These are phyloP conservation scores for Vanilla planifolia DNA, from an alignment of 106 monocot genomes.

Conservation along the genomic window DNA sequence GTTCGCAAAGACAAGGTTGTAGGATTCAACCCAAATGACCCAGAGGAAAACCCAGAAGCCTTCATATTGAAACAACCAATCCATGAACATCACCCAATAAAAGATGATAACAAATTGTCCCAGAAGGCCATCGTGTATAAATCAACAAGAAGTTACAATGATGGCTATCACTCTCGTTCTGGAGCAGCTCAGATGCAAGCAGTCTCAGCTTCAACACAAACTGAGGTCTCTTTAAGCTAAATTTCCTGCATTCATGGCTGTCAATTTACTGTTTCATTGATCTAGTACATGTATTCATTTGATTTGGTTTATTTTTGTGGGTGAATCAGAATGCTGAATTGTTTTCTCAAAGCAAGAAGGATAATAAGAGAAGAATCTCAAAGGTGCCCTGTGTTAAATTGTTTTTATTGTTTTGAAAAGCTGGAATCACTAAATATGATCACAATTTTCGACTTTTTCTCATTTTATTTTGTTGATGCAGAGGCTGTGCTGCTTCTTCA, in stretches of 20 bases:
- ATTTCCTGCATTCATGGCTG: too few species aligned
- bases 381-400: background rate
- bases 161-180: too few species aligned
- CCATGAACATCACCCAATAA: background rate
- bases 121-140: slow-evolving; percentile 21
- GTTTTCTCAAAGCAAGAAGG: background rate
- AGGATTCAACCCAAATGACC: slow-evolving; percentile 34
- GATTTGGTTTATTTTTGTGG: too few species aligned
- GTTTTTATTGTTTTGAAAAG: background rate
- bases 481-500: background rate
- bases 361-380: background rate
- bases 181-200: slow-evolving; percentile 6
- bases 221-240: too few species aligned
- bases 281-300: too few species aligned
- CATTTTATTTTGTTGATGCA: background rate
- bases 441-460: background rate
- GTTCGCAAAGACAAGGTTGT: slow-evolving; percentile 14
- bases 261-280: too few species aligned
- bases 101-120: background rate
- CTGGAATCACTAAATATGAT: background rate
- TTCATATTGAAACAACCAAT: background rate
- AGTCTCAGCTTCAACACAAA: slow-evolving; percentile 5
- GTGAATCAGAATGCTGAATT: too few species aligned
- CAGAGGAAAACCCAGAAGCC: slow-evolving; percentile 25
- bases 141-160: slow-evolving; percentile 23